A percentile compares a stretch with the other conserved stretches of the same genome.
These are phyloP conservation scores for Wallacemonas sp. DNA, from an alignment of 208 protist species.

Conservation along the genomic window DNA sequence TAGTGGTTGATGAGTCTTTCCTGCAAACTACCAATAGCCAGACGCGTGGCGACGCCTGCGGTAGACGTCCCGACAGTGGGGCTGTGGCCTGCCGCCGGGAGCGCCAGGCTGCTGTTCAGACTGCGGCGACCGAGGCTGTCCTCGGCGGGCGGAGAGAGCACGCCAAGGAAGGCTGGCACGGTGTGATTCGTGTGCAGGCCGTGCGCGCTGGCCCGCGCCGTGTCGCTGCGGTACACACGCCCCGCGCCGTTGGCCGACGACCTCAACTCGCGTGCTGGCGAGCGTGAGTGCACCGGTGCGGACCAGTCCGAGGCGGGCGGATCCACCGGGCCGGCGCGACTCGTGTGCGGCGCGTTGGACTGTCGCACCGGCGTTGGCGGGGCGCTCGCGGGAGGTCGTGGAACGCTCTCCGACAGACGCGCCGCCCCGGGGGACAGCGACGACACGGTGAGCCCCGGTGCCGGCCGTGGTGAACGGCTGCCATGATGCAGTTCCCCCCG, in stretches of 20 bases:
- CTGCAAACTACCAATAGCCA: not conserved
- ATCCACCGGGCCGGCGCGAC: not conserved
- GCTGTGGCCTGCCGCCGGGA: not conserved
- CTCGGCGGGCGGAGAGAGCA: not conserved
- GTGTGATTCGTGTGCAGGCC: not conserved
- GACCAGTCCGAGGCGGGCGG: not conserved
- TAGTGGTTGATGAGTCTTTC: not conserved
- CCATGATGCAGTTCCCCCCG: not conserved
- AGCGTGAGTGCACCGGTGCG: constrained; percentile 1
- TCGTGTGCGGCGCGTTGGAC: not conserved
- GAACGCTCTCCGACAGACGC: not conserved
- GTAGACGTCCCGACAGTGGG: too few relatives aligned
- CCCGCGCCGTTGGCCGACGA: not conserved
- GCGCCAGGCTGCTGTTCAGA: not conserved
- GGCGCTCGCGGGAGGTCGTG: not conserved
- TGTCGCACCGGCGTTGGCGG: not conserved
- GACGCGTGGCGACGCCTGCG: not conserved
- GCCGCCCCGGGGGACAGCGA: too few relatives aligned
- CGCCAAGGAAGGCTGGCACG: not conserved
- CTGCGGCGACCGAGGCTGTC: not conserved
- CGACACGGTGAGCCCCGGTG: not conserved
- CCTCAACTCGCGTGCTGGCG: not conserved
- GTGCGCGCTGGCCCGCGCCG: not conserved
- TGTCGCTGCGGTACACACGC: constrained; percentile 1
- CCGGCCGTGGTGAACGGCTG: not conserved